Base-by-base conservation (phyloP, 2,329 filamentous ascomycete species). In the Rasamsonia emersonii region DNA sequence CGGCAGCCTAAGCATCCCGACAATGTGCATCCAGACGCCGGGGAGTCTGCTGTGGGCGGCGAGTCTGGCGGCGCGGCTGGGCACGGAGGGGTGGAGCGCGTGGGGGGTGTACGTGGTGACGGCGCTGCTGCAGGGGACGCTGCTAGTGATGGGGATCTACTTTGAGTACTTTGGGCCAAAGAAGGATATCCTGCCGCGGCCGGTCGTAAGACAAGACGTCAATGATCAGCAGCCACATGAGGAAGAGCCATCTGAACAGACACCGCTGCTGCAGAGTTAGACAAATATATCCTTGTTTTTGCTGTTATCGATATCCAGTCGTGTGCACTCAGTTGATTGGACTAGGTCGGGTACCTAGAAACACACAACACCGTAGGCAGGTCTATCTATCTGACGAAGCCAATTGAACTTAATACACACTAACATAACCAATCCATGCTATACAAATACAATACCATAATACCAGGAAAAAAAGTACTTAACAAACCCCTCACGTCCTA, bases 1-100 rank as follows among this genome's bases (percentile, higher is more conserved):
- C 2, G 86, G 86, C 33, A 94, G 86, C 55, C 64, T 98, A 47
- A 94, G 86, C 50, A 91, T 98, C 35, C 81, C 86, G 4, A 96
- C 95, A 82, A 96, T 98, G 88, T 82, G 83, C 54, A 94, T 98
- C 19, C 91, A 98, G 58, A 95, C 89, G 0, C 91, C 91, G 0
- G 91, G 91, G 1, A 86, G 86, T 37, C 79, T 94, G 45, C 64
- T 98, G 5, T 96, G 93, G 62, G 86, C 89, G 0, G 79, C 73
- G 9, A 95, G 86, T 54, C 64, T 98, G 25, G 86, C 80, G 30
- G 76, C 75, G 5, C 74, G 91, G 27, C 70, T 95, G 13, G 91
- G 91, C 0, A 70, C 69, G 49, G 77, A 73, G 19, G 89, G 89
- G 0, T 98, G 91, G 91, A 95, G 88, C 59, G 86, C 86, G 0